Evolutionary conservation across 1,284 basidiomycete genomes (phyloP).

Genomic region (Ustilago hordei): DNA sequence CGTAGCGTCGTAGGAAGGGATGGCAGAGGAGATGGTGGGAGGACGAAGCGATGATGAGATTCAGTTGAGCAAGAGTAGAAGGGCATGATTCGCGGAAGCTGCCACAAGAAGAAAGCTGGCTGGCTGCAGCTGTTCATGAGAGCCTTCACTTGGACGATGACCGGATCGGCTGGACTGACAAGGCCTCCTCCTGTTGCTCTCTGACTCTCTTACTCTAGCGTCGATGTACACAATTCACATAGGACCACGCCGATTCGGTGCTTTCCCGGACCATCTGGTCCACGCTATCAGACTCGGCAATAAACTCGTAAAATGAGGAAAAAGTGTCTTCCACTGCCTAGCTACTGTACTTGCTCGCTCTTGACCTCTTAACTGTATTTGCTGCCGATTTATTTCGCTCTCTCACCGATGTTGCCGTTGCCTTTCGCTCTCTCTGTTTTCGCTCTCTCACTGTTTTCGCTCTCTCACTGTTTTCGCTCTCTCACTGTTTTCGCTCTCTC

Average conservation of each 20-base stretch:
- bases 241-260: constrained; percentile 7
- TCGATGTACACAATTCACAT: constrained; percentile 1
- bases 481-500: too few species aligned
- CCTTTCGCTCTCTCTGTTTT: neutral
- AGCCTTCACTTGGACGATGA: neutral
- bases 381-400: constrained; percentile 17
- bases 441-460: too few species aligned
- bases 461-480: neutral
- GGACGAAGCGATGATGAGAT: neutral
- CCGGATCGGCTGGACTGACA: neutral
- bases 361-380: neutral
- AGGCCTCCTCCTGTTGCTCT: neutral
- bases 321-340: too few species aligned
- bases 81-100: constrained; percentile 1
- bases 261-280: constrained; percentile 10
- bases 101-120: constrained; percentile 7
- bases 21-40: neutral
- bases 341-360: neutral
- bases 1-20: too few species aligned
- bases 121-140: constrained; percentile 2
- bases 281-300: constrained; percentile 7
- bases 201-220: neutral
- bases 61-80: neutral
- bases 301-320: neutral
- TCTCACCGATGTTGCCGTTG: constrained; percentile 6